These are phyloP conservation scores for Hemisphaericaspora lyxosophila DNA, from an alignment of 1,139 yeast species.

Conservation along the genomic window DNA sequence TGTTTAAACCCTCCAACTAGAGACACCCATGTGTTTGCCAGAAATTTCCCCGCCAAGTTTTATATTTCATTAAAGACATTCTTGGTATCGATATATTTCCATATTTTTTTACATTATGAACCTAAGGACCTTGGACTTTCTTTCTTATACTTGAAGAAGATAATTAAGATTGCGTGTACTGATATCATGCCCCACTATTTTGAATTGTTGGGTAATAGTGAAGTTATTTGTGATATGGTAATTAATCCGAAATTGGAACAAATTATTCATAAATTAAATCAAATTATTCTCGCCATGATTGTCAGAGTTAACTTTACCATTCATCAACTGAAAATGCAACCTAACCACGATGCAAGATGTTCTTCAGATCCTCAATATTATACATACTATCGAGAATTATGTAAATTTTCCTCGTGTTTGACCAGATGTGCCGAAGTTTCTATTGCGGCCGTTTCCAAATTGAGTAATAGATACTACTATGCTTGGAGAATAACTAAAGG, in stretches of 20 bases:
- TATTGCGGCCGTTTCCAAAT: conserved; percentile 33
- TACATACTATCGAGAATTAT: conserved; percentile 23
- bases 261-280: conserved; percentile 40
- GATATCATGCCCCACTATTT: conserved; percentile 44
- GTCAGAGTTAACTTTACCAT: conserved; percentile 29
- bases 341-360: conserved; percentile 20
- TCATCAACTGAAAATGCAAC: conserved; percentile 16
- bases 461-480: conserved; percentile 47
- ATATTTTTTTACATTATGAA: conserved; percentile 44
- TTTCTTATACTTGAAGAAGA: conserved; percentile 38
- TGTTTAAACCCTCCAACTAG: conserved; percentile 21
- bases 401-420: conserved; percentile 30
- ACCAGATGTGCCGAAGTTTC: conserved; percentile 39
- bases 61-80: conserved; percentile 33
- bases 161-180: conserved; percentile 26
- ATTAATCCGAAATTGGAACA: conserved; percentile 43
- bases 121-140: conserved; percentile 23
- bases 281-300: conserved; percentile 31
- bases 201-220: conserved; percentile 31
- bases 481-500: conserved; percentile 54
- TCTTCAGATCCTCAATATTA: conserved; percentile 19
- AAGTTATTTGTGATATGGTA: conserved; percentile 37
- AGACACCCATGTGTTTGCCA: conserved; percentile 17
- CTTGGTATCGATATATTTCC: conserved; percentile 35
- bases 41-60: conserved; percentile 27